Evolutionary conservation across 768 basidiomycete genomes (phyloP).

Genomic region (Serendipita sp.): DNA sequence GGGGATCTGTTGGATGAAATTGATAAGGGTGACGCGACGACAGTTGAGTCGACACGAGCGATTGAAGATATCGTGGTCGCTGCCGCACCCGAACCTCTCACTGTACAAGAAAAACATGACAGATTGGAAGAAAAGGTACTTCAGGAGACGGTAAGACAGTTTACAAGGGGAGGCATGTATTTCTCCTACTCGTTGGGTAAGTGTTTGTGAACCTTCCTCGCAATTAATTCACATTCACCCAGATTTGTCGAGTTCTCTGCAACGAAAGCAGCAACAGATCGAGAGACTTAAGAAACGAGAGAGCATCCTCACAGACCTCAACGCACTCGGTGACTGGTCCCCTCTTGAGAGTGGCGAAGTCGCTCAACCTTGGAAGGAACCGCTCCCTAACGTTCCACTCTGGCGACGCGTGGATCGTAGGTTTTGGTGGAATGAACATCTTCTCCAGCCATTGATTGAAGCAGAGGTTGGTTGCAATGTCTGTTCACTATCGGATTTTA

Average conservation of each 20-base stretch:
- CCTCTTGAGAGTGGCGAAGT: neutral
- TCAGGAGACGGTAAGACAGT: slow-evolving; percentile 60
- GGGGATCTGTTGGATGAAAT: slow-evolving; percentile 21
- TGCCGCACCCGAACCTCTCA: slow-evolving; percentile 44
- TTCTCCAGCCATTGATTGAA: slow-evolving; percentile 72
- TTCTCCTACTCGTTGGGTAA: slow-evolving; percentile 75
- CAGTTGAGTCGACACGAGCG: slow-evolving; percentile 34
- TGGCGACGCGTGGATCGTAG: slow-evolving; percentile 82
- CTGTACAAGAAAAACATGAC: slow-evolving; percentile 47
- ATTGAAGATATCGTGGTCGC: slow-evolving; percentile 42
- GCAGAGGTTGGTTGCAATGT: slow-evolving; percentile 46
- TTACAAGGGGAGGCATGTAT: slow-evolving; percentile 76
- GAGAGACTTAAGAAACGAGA: slow-evolving; percentile 42
- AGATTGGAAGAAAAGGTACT: slow-evolving; percentile 77
- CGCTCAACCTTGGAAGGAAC: slow-evolving; percentile 48
- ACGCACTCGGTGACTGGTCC: slow-evolving; percentile 26
- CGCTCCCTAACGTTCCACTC: slow-evolving; percentile 60
- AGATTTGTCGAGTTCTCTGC: slow-evolving; percentile 43
- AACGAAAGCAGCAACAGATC: slow-evolving; percentile 58
- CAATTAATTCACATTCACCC: neutral
- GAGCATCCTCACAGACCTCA: slow-evolving; percentile 42
- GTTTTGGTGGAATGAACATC: slow-evolving; percentile 95
- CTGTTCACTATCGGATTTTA: neutral
- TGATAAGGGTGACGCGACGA: slow-evolving; percentile 3
- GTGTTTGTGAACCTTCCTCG: slow-evolving; percentile 12